Evolutionary conservation across 208 protist species (phyloP), one percentile per base, ranked within the genome.

Genomic region (Leishmania mexicana): DNA sequence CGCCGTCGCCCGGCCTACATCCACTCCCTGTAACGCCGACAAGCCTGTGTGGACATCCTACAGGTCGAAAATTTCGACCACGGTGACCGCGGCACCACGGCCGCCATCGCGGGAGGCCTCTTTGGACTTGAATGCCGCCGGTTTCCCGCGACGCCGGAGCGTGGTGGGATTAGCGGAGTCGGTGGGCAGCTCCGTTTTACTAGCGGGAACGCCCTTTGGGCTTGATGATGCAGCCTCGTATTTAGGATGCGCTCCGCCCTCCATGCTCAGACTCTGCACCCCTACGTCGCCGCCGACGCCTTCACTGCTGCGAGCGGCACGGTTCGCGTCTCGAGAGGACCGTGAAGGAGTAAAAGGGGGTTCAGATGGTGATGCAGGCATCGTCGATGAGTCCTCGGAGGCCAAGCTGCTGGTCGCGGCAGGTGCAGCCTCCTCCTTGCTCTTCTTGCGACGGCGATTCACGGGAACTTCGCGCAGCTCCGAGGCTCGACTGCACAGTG

Each of bases 401-500:
- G 13, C 65, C 40, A 19, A 31, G 2, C 38, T 51, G 38, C 24
- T 73, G 24, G 24, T 53, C 7, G 19, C 38, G 24, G 42, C 13
- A n/a, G 45, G 4, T 13, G 15, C 45, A 28, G 40, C 15, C 28
- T 45, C 67, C 7, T 84, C 73, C 10, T 65, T 70, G 71, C 42
- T 85, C 35, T 60, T 82, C 54, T 79, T 62, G 42, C 83, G 77
- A 40, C 85, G 87, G n/a, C 87, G 83, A 60, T 76, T 49, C 35
- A 45, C 2, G 10, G 42, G 68, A 80, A 83, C 15, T 70, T 80
- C 67, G 49, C 78, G 64, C 76, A 90, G 85, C 76, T 82, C 76
- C 17, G 79, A 71, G 2, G 85, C 85, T 40, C 91, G 87, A 28
- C 64, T 78, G 7, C 76, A 80, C 72, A 95, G 77, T 21, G 83